Base-by-base conservation (phyloP, 2,329 filamentous ascomycete species). In the Sclerotiophoma versabilis region DNA sequence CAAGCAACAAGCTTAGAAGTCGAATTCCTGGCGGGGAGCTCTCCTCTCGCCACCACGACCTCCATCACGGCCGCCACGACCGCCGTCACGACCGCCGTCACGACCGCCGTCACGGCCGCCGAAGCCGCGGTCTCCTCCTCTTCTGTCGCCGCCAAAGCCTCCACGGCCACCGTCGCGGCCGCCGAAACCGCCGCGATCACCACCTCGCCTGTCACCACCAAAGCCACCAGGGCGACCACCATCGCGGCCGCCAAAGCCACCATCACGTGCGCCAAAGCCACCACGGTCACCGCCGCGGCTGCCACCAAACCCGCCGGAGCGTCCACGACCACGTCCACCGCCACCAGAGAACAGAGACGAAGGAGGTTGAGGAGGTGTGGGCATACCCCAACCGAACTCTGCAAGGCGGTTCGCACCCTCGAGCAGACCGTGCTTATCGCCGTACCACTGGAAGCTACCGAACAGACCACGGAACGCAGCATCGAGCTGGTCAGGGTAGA, bases 381-480 rank as follows among this genome's bases (percentile, higher is more conserved):
- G 56, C 66, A 83, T 73, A 5, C 79, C 77, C 75, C 79, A 83
- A 6, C 80, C 80, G 55, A 79, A 75, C 34, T 75, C 70, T 7
- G 78, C 75, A 15, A 79, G 66, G 42, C 75, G 65, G 58, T 82
- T 81, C 23, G 82, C 71, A 9, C 72, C 70, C 12, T 76, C 68
- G n/a, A 83, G 57, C 9, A 82, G 68, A 8, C 54, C 59, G 7
- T 72, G 67, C 62, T 79, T 79, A 52, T 76, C 65, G 73, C 68
- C 29, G 45, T 75, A 69, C 68, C 79, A 76, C 29, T 76, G 71
- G 62, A 76, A 81, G 36, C 77, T 77, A 47, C 87, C 85, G 36
- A 90, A 80, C 38, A 84, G 71, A 8, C 84, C 82, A 15, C 76
- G 72, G 74, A 91, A 92, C 0, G 81, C 78, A 2, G 76, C 74